Conservation (phyloP, 2,329 filamentous ascomycete genomes). For the Claviceps maximensis region DNA sequence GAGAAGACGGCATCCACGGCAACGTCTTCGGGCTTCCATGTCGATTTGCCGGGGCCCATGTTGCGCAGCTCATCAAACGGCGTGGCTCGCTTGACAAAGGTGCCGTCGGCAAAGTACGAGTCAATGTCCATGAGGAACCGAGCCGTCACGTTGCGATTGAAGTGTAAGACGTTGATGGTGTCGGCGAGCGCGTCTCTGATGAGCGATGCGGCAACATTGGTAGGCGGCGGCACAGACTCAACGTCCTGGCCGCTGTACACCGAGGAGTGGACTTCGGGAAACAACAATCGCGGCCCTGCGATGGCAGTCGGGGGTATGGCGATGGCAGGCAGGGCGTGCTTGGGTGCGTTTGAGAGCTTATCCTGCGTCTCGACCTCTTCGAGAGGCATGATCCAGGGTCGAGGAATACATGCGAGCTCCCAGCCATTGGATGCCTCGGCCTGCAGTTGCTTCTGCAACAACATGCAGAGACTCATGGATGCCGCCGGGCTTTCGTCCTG, state of each 20-base stretch:
- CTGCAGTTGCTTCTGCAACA: conserved; percentile 79
- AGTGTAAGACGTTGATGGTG: conserved; percentile 87
- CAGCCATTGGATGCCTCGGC: conserved; percentile 61
- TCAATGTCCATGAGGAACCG: conserved; percentile 89
- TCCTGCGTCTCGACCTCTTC: conserved; percentile 47
- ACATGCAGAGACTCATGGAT: conserved; percentile 55
- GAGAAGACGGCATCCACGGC: conserved; percentile 97
- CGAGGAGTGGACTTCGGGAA: conserved; percentile 88
- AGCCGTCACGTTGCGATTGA: conserved; percentile 77
- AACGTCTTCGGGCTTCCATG: conserved; percentile 97
- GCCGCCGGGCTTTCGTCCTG: conserved; percentile 51
- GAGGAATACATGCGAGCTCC: conserved; percentile 56
- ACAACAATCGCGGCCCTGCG: conserved; percentile 62
- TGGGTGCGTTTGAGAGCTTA: conserved; percentile 47
- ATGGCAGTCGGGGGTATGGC: conserved; percentile 62
- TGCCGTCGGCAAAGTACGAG: conserved; percentile 80
- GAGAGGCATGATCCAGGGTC: conserved; percentile 51
- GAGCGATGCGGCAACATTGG: conserved; percentile 65
- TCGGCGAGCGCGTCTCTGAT: conserved; percentile 78
- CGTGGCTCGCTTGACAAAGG: conserved; percentile 86
- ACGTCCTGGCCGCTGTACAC: conserved; percentile 81
- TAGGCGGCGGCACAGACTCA: conserved; percentile 70
- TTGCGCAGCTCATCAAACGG: conserved; percentile 79
- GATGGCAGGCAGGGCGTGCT: conserved; percentile 67
- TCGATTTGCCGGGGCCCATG: conserved; percentile 49